Evolutionary conservation across 495 filamentous ascomycete species (phyloP).

Genomic region (Hypomontagnella submonticulosa): DNA sequence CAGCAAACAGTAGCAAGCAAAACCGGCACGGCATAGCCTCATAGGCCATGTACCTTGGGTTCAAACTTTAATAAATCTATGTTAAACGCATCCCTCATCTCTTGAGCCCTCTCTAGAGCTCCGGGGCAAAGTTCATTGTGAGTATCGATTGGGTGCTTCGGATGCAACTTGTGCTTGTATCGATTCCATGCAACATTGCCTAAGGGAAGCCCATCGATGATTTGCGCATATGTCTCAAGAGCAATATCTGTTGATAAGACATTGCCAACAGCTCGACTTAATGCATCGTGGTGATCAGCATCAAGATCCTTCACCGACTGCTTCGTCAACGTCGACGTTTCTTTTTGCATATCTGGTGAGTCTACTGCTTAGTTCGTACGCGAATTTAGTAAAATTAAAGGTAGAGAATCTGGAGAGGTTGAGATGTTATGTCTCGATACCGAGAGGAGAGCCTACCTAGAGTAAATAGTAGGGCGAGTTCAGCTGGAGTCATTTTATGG

Average conservation of each 20-base stretch:
- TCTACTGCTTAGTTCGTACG: too few species aligned
- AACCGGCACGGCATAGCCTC: constrained; percentile 4
- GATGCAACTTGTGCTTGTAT: not conserved
- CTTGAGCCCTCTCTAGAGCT: constrained; percentile 25
- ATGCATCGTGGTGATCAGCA: constrained; percentile 11
- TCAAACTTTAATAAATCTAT: constrained; percentile 28
- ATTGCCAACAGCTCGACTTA: constrained; percentile 33
- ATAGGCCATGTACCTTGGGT: constrained; percentile 4
- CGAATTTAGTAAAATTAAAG: too few species aligned
- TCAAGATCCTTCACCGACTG: constrained; percentile 3
- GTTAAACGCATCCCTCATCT: constrained; percentile 28
- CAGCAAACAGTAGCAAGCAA: not conserved
- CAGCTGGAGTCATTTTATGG: too few species aligned
- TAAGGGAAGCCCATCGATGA: constrained; percentile 48
- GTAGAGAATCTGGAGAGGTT: too few species aligned
- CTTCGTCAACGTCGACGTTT: too few species aligned
- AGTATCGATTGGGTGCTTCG: constrained; percentile 26
- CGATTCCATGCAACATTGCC: constrained; percentile 35
- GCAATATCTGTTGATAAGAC: constrained; percentile 41
- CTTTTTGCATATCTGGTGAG: too few species aligned
- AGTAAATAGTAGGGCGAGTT: too few species aligned
- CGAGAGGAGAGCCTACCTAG: too few species aligned
- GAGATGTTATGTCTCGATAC: too few species aligned
- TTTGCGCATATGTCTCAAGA: constrained; percentile 47
- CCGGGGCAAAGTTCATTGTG: constrained; percentile 42